A percentile compares a stretch with the other conserved stretches of the same genome.
phyloP scores from a whole-genome alignment of 2,329 filamentous ascomycete species.

The Colletotrichum australisinense region DNA sequence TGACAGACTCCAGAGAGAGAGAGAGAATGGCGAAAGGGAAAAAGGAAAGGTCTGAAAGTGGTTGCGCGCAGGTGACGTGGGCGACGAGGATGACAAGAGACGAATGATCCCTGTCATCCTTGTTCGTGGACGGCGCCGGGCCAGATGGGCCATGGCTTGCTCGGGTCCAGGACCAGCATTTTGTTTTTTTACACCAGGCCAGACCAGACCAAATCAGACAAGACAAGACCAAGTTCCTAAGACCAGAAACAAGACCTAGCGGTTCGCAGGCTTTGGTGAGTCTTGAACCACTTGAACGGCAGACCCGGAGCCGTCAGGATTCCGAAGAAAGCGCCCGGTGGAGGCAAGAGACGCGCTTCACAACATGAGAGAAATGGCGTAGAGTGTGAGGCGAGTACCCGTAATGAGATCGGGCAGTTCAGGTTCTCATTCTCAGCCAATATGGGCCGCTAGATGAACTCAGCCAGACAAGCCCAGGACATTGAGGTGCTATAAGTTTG shows the following conservation, averaged over 20 bases:
- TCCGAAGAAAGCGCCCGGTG: not conserved
- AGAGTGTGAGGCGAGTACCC: not conserved
- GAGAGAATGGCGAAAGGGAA: not conserved
- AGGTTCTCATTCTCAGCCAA: not conserved
- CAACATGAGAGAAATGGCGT: not conserved
- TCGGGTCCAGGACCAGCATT: not conserved
- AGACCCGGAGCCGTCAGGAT: not conserved
- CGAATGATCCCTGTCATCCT: slow-evolving; percentile 17
- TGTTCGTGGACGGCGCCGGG: slow-evolving; percentile 14
- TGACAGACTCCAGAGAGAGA: too few species aligned
- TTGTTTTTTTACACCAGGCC: not conserved
- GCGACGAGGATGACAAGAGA: slow-evolving; percentile 28
- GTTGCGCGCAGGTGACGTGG: slow-evolving; percentile 34
- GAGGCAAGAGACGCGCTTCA: not conserved
- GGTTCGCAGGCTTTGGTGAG: not conserved
- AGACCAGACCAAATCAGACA: not conserved
- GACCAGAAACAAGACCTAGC: not conserved
- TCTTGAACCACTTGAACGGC: not conserved
- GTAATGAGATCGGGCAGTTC: not conserved
- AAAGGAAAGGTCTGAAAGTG: slow-evolving; percentile 20
- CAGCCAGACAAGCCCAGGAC: not conserved
- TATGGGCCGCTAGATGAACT: not conserved
- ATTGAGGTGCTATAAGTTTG: not conserved
- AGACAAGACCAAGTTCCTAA: slow-evolving; percentile 12
- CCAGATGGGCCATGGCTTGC: slow-evolving; percentile 3